Evolutionary conservation across 441 rosid species (phyloP).

Genomic region (Cnidoscolus chayamansa): DNA sequence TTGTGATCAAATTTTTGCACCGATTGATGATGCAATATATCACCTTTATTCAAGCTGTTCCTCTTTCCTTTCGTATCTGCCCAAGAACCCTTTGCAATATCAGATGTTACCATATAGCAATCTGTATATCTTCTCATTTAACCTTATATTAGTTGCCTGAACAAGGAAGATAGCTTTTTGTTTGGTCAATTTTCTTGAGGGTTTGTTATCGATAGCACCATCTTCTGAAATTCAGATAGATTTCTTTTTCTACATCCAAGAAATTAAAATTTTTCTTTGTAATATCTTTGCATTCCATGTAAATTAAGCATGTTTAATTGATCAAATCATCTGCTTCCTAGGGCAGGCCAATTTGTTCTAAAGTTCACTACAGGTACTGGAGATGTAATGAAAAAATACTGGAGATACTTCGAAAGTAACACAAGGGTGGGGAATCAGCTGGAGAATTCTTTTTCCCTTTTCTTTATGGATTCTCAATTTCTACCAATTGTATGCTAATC

Average conservation of each 20-base stretch:
- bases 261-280: background rate
- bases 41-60: background rate
- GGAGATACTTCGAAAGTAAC: background rate
- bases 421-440: background rate
- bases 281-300: background rate
- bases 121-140: no score
- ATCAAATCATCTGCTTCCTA: background rate
- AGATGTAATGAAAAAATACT: background rate
- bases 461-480: background rate
- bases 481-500: no score
- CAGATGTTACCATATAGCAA: no score
- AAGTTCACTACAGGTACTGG: background rate
- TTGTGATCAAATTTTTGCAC: background rate
- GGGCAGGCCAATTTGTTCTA: conserved; percentile 1
- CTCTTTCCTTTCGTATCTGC: background rate
- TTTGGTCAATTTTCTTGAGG: background rate
- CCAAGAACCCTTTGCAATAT: background rate
- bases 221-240: background rate
- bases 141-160: no score
- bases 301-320: background rate
- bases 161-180: background rate
- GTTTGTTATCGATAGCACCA: background rate
- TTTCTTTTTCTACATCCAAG: background rate
- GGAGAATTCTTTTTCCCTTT: no score
- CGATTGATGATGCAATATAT: background rate